These are phyloP conservation scores for Anthracocystis setariae DNA, from an alignment of 1,284 basidiomycete genomes.

Conservation along the genomic window DNA sequence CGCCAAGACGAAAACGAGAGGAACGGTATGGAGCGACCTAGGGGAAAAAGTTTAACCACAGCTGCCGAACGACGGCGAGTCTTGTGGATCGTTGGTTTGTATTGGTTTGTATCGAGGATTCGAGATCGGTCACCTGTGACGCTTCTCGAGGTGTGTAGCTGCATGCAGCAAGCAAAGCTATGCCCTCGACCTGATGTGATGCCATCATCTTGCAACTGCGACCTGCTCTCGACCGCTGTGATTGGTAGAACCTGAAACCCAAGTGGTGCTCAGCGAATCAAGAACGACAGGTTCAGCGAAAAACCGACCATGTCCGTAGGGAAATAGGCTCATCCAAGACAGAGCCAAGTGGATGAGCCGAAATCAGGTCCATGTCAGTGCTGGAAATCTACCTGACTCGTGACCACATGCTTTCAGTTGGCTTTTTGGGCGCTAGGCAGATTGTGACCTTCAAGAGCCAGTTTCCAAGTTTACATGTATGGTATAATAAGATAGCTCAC, in stretches of 20 bases:
- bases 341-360: neutral
- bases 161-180: neutral
- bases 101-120: neutral
- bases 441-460: neutral
- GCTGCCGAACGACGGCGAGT: neutral
- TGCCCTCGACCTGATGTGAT: too few species aligned
- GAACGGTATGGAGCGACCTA: neutral
- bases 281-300: neutral
- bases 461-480: too few species aligned
- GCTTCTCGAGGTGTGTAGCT: slow-evolving; percentile 1
- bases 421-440: neutral
- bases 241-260: slow-evolving; percentile 5
- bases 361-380: neutral
- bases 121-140: neutral
- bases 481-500: too few species aligned
- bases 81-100: neutral
- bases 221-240: neutral
- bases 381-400: neutral
- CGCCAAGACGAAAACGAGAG: too few species aligned
- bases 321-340: neutral
- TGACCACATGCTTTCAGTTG: neutral
- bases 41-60: slow-evolving; percentile 10
- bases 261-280: neutral
- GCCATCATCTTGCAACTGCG: slow-evolving; percentile 21
- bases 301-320: neutral